Conservation (phyloP, 2,329 filamentous ascomycete genomes). For the Hypoxylon sp. region DNA sequence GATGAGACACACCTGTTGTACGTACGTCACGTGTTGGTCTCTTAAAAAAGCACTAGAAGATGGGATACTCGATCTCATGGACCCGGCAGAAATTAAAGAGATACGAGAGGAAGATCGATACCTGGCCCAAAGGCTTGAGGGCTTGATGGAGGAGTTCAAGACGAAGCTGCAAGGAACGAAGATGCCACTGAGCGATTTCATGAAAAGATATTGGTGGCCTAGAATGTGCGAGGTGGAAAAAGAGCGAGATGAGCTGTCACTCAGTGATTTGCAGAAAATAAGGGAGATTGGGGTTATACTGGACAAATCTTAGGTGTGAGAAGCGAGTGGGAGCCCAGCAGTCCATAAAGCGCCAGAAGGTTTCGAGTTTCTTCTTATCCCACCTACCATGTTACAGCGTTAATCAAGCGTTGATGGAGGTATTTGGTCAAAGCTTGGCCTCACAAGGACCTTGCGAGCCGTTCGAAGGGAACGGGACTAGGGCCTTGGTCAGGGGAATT, state of each 20-base stretch:
- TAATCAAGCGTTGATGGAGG: no score
- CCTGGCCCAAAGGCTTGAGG: conserved; percentile 5
- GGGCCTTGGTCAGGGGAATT: no score
- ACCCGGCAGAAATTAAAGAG: conserved; percentile 9
- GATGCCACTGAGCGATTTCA: conserved; percentile 7
- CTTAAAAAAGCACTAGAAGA: not conserved
- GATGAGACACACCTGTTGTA: conserved; percentile 20
- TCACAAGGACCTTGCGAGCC: no score
- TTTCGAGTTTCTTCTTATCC: no score
- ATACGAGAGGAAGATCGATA: conserved; percentile 19
- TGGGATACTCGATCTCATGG: conserved; percentile 1
- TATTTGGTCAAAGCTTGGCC: no score
- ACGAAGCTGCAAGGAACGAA: conserved; percentile 6
- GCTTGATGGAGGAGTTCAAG: conserved; percentile 14
- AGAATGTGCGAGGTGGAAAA: conserved; percentile 6
- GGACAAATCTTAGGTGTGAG: no score
- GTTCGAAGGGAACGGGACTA: no score
- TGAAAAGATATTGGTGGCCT: conserved; percentile 4
- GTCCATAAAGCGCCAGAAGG: no score
- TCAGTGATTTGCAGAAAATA: conserved; percentile 8
- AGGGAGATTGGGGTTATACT: conserved; percentile 17
- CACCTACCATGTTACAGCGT: no score
- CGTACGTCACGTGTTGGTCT: not conserved
- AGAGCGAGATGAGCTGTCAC: conserved; percentile 7
- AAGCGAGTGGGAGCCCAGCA: no score